A percentile compares a stretch with the other conserved stretches of the same genome.
phyloP scores from a whole-genome alignment of 108 stramenopile genomes.

The Pseudonitzschia multistriata region DNA sequence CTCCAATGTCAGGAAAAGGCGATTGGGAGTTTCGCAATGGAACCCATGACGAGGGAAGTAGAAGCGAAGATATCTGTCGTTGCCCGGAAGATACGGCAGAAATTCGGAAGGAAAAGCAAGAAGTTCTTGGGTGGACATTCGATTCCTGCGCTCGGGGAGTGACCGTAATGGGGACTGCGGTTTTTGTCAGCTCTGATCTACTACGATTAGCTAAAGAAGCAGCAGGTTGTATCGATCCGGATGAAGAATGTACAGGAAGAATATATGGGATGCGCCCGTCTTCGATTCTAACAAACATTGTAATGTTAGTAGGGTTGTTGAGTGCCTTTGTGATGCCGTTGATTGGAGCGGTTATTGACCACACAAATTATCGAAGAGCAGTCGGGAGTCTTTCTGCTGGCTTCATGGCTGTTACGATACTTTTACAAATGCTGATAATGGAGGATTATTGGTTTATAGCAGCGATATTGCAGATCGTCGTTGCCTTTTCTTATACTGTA shows the following conservation, averaged over 20 bases:
- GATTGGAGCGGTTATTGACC: conserved; percentile 71
- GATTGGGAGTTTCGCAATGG: not conserved
- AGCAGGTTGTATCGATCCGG: conserved; percentile 39
- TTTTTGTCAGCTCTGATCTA: conserved; percentile 66
- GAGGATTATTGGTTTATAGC: conserved; percentile 56
- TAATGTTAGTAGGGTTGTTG: conserved; percentile 53
- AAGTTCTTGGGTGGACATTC: conserved; percentile 65
- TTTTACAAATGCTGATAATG: conserved; percentile 52
- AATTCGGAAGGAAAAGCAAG: conserved; percentile 13
- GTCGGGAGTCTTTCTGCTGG: conserved; percentile 50
- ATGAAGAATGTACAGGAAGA: conserved; percentile 23
- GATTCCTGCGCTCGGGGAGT: conserved; percentile 56
- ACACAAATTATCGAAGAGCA: conserved; percentile 51
- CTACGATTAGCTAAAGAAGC: conserved; percentile 54
- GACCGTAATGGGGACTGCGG: conserved; percentile 46
- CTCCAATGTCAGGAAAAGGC: not conserved
- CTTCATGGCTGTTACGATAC: conserved; percentile 32
- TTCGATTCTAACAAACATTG: conserved; percentile 59
- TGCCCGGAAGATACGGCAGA: not conserved
- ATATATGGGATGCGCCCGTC: conserved; percentile 61
- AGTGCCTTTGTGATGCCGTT: conserved; percentile 56
- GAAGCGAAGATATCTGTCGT: not conserved
- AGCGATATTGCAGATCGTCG: conserved; percentile 49
- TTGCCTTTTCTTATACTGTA: conserved; percentile 48
- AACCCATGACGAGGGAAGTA: not conserved